Conservation (phyloP, 1,284 basidiomycete species). For the Anthracocystis walkeri region DNA sequence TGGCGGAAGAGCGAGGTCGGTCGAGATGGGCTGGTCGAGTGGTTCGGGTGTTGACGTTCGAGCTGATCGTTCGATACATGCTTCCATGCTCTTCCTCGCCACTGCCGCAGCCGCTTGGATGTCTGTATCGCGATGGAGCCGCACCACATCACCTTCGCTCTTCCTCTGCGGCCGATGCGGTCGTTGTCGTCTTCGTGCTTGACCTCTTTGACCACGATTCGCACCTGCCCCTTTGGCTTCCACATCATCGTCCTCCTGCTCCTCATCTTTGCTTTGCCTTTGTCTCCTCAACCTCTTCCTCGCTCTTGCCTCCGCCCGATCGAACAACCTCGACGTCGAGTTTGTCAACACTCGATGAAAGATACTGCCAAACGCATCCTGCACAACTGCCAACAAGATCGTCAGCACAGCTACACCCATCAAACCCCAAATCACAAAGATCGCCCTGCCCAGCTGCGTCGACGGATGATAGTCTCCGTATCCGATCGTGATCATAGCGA, state of each 20-base stretch:
- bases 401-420: conserved; percentile 53
- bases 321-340: conserved; percentile 34
- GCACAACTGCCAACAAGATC: conserved; percentile 73
- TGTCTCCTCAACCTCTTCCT: conserved; percentile 18
- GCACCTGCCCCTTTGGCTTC: background rate
- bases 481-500: conserved; percentile 64
- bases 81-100: conserved; percentile 27
- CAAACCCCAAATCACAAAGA: conserved; percentile 85
- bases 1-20: background rate
- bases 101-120: background rate
- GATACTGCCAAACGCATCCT: conserved; percentile 52
- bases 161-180: conserved; percentile 13
- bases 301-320: conserved; percentile 25
- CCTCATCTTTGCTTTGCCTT: background rate
- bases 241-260: background rate
- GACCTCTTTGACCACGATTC: background rate
- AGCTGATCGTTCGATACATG: conserved; percentile 16
- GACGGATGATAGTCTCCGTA: conserved; percentile 48
- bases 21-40: background rate
- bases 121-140: background rate
- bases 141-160: conserved; percentile 22
- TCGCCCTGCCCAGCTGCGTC: conserved; percentile 75
- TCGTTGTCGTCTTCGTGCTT: background rate
- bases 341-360: conserved; percentile 32
- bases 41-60: conserved; percentile 5